phyloP scores from a whole-genome alignment of 192 early-diverging fungal species.

The Umbelopsis vinacea region DNA sequence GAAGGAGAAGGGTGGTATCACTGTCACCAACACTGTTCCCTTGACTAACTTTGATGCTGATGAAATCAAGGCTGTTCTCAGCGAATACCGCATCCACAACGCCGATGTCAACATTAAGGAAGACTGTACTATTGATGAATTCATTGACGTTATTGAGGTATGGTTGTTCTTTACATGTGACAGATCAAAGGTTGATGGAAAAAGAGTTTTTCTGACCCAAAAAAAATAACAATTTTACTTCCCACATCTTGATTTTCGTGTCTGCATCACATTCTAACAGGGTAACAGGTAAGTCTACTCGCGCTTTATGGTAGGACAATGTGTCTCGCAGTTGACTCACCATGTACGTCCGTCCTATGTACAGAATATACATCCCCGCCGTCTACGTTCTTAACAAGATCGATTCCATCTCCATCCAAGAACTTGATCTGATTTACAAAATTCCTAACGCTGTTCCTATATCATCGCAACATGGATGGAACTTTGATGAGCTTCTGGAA shows the following conservation, averaged over 20 bases:
- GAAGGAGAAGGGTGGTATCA: slow-evolving; percentile 98
- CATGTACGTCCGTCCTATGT: slow-evolving; percentile 22
- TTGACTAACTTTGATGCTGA: slow-evolving; percentile 89
- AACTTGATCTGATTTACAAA: slow-evolving; percentile 95
- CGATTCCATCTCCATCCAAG: slow-evolving; percentile 94
- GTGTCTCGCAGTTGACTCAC: neutral
- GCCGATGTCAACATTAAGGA: slow-evolving; percentile 94
- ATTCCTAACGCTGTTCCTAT: slow-evolving; percentile 94
- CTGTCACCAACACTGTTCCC: slow-evolving; percentile 90
- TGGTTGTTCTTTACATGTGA: slow-evolving; percentile 9
- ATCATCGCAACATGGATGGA: slow-evolving; percentile 83
- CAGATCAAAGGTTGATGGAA: no score
- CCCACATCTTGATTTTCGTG: neutral
- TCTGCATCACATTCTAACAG: slow-evolving; percentile 5
- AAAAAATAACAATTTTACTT: no score
- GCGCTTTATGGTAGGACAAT: neutral
- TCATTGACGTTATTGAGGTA: slow-evolving; percentile 98
- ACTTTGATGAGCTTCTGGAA: slow-evolving; percentile 96
- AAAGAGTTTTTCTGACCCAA: no score
- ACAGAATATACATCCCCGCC: slow-evolving; percentile 91
- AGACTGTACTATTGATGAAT: slow-evolving; percentile 92
- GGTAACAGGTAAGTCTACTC: slow-evolving; percentile 37
- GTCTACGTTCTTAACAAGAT: slow-evolving; percentile 99
- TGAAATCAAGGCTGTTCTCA: slow-evolving; percentile 89
- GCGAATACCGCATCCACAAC: slow-evolving; percentile 96